These are phyloP conservation scores for Codiaeum variegatum DNA, from an alignment of 441 rosid genomes.

Conservation along the genomic window DNA sequence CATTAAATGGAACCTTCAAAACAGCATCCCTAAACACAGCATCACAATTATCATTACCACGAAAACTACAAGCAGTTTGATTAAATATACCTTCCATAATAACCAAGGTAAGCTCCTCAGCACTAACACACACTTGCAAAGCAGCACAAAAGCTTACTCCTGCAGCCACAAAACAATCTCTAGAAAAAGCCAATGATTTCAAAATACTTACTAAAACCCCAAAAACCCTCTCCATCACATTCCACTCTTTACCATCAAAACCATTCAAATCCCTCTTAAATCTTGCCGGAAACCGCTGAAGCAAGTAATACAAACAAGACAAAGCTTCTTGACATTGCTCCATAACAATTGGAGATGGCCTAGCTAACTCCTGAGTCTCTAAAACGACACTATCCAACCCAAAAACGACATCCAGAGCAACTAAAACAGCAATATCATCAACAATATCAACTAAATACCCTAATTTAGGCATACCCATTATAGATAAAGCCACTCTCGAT, in stretches of 20 bases:
- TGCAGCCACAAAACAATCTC: conserved; percentile 94
- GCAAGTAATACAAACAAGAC: conserved; percentile 89
- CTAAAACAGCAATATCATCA: conserved; percentile 67
- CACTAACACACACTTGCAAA: conserved; percentile 68
- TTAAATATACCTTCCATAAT: conserved; percentile 64
- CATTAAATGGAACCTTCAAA: conserved; percentile 58
- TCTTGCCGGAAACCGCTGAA: conserved; percentile 70
- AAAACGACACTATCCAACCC: conserved; percentile 64
- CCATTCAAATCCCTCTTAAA: conserved; percentile 34
- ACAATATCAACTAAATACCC: conserved; percentile 71
- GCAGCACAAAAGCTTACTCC: conserved; percentile 91
- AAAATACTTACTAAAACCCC: conserved; percentile 56
- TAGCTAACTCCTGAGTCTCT: conserved; percentile 55
- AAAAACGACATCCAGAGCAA: conserved; percentile 64
- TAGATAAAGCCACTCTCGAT: conserved; percentile 76
- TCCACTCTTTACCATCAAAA: conserved; percentile 32
- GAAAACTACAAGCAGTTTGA: conserved; percentile 29
- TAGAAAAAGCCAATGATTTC: conserved; percentile 61
- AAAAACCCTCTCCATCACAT: conserved; percentile 52
- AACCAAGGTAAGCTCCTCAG: conserved; percentile 66
- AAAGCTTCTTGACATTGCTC: conserved; percentile 95
- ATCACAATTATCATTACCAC: conserved; percentile 21
- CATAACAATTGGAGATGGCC: conserved; percentile 87
- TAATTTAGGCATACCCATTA: conserved; percentile 86
- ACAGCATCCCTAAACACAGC: conserved; percentile 37